Conservation (phyloP, 345 rosid species). For the Syzygium grande region DNA sequence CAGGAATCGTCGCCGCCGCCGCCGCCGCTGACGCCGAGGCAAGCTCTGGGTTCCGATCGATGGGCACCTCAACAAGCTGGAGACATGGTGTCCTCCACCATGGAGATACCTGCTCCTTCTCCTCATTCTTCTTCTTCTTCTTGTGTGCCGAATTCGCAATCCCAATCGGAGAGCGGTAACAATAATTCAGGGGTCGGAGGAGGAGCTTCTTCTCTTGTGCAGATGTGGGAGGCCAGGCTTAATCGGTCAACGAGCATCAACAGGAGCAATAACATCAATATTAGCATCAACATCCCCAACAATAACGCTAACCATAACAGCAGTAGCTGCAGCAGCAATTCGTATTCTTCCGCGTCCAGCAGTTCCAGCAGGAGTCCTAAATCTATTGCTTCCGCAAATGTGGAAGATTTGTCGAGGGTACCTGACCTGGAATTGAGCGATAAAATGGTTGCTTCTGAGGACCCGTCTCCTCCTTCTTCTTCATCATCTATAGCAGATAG, state of each 20-base stretch:
- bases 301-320: background rate
- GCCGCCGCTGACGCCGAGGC: background rate
- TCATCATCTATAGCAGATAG: background rate
- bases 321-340: background rate
- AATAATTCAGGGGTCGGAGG: background rate
- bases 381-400: background rate
- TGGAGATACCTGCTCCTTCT: slow-evolving; percentile 4
- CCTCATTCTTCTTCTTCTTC: no score
- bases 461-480: background rate
- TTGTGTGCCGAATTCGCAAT: background rate
- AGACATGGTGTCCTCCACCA: slow-evolving; percentile 19
- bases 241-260: slow-evolving; percentile 18
- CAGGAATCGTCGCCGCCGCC: background rate
- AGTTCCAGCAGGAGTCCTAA: background rate
- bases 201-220: slow-evolving; percentile 84
- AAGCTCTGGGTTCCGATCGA: slow-evolving; percentile 23
- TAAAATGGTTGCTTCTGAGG: background rate
- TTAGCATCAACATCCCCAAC: background rate
- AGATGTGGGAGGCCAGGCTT: slow-evolving; percentile 88
- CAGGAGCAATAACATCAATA: slow-evolving; percentile 5
- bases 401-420: background rate
- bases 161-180: background rate
- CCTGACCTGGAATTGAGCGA: background rate
- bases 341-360: background rate
- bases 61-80: slow-evolving; percentile 38